phyloP scores from a whole-genome alignment of 169 alveolate genomes.

The Eimeria praecox region DNA sequence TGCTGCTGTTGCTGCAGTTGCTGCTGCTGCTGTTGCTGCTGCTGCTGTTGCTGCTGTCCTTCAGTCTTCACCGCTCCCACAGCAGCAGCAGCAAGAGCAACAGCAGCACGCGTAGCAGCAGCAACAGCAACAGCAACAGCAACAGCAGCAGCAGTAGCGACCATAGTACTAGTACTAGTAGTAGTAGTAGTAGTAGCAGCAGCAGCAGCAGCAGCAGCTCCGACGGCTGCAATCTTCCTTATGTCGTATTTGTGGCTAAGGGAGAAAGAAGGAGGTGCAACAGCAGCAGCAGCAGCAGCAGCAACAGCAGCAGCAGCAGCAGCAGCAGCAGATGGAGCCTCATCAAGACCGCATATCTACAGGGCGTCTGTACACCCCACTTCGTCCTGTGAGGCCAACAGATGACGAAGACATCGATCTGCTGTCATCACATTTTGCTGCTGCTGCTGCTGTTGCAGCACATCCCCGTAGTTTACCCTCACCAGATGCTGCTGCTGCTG shows the following conservation, averaged over 20 bases:
- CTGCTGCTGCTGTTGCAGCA: neutral
- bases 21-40: too few relatives aligned
- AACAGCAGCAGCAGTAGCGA: conserved; percentile 12
- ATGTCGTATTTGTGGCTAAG: too few relatives aligned
- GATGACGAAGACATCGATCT: conserved; percentile 23
- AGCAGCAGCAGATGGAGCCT: neutral
- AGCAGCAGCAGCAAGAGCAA: neutral
- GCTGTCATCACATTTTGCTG: neutral
- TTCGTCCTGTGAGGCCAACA: neutral
- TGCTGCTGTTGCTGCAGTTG: too few relatives aligned
- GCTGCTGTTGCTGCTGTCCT: neutral
- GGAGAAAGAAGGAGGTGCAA: too few relatives aligned
- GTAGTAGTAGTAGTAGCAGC: conserved; percentile 18
- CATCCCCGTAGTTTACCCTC: conserved; percentile 2
- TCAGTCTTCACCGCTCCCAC: neutral
- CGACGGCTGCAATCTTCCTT: neutral
- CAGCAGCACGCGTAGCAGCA: neutral
- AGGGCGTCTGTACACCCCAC: conserved; percentile 1
- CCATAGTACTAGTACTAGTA: neutral
- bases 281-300: too few relatives aligned
- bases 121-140: conserved; percentile 10
- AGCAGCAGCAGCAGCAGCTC: neutral
- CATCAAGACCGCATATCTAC: conserved; percentile 1
- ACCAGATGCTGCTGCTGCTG: conserved; percentile 27
- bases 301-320: too few relatives aligned